Percentiles rank a stretch among this genome's conserved stretches.
Evolutionary conservation across 306 rosid genomes (phyloP).

Genomic region (Sechiopsis laciniata): DNA sequence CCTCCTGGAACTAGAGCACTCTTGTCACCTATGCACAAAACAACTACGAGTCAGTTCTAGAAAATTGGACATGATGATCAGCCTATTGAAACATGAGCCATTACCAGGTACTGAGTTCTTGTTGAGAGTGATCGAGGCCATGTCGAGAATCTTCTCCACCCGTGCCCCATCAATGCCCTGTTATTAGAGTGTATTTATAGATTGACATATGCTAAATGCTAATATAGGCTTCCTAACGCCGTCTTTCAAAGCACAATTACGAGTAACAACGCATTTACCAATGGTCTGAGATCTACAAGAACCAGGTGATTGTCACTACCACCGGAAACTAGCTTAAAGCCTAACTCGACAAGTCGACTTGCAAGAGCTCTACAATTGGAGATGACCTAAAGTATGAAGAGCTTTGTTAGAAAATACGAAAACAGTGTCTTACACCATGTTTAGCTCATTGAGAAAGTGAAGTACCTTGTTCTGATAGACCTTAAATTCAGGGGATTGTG

Average conservation of each 20-base stretch:
- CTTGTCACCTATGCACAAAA: constrained; percentile 54
- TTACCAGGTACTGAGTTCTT: constrained; percentile 91
- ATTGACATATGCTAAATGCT: background rate
- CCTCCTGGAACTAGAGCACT: constrained; percentile 91
- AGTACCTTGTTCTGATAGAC: constrained; percentile 73
- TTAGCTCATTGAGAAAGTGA: constrained; percentile 7
- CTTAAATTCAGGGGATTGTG: constrained; percentile 67
- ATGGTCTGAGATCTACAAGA: constrained; percentile 88
- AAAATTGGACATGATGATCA: background rate
- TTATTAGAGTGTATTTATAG: background rate
- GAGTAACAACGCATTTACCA: constrained; percentile 39
- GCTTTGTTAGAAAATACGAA: constrained; percentile 20
- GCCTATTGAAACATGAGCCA: background rate
- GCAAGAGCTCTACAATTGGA: constrained; percentile 89
- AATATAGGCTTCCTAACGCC: background rate
- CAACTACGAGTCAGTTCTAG: background rate
- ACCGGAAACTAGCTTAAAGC: constrained; percentile 84
- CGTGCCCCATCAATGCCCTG: constrained; percentile 97
- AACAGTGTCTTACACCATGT: constrained; percentile 10
- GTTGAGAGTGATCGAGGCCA: constrained; percentile 86
- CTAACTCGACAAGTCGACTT: constrained; percentile 48
- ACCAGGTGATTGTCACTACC: constrained; percentile 90
- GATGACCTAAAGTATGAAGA: constrained; percentile 52
- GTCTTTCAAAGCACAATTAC: background rate
- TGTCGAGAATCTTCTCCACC: constrained; percentile 87